These are phyloP conservation scores for Lecanosticta acicola DNA, from an alignment of 2,329 filamentous ascomycete species.

Conservation along the genomic window DNA sequence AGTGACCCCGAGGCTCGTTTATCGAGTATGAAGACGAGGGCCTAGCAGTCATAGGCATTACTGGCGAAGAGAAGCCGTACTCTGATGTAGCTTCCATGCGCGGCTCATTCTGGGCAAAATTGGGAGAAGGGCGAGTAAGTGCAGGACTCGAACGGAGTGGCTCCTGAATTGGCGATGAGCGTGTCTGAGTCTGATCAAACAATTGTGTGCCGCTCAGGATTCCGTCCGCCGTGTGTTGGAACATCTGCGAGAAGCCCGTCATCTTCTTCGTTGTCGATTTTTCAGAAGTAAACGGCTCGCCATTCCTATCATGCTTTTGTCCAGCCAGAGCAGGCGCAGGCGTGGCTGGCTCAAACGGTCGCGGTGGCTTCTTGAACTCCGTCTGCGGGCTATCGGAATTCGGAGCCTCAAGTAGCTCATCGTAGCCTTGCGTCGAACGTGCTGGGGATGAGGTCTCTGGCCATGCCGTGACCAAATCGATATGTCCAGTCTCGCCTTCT, in stretches of 20 bases:
- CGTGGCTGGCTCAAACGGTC: conserved; percentile 40
- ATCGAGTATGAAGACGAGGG: conserved; percentile 8
- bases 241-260: conserved; percentile 39
- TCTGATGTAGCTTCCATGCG: conserved; percentile 12
- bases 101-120: conserved; percentile 36
- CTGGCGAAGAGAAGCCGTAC: conserved; percentile 29
- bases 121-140: conserved; percentile 43
- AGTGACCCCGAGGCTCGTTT: conserved; percentile 38
- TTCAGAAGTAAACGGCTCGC: conserved; percentile 38
- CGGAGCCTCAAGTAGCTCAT: conserved; percentile 20
- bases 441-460: conserved; percentile 10
- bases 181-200: conserved; percentile 43
- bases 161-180: conserved; percentile 39
- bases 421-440: conserved; percentile 18
- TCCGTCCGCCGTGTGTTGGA: conserved; percentile 28
- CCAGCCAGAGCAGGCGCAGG: conserved; percentile 36
- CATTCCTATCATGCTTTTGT: not conserved
- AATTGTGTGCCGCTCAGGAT: conserved; percentile 42
- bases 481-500: conserved; percentile 29
- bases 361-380: conserved; percentile 25
- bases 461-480: conserved; percentile 26
- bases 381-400: conserved; percentile 21
- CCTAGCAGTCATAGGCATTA: conserved; percentile 28
- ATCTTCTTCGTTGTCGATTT: conserved; percentile 35
- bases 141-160: conserved; percentile 39